Evolutionary conservation across 2,329 filamentous ascomycete genomes (phyloP).

Genomic region (Penicillium janthinellum): DNA sequence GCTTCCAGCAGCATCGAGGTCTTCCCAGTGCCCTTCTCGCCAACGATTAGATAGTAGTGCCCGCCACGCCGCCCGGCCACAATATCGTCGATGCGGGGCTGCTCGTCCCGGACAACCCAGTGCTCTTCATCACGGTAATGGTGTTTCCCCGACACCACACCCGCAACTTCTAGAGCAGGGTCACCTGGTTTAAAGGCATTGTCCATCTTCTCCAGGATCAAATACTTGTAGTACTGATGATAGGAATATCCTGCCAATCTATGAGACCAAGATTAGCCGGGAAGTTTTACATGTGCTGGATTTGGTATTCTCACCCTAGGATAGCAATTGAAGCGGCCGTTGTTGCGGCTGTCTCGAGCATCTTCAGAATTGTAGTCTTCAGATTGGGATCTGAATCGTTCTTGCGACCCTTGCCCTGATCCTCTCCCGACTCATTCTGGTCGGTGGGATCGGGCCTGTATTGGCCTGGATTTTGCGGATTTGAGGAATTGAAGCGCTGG

Average conservation of each 20-base stretch:
- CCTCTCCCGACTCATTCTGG: constrained; percentile 33
- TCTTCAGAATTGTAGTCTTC: constrained; percentile 56
- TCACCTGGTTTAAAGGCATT: constrained; percentile 91
- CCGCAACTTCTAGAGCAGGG: constrained; percentile 80
- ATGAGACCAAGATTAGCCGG: constrained; percentile 18
- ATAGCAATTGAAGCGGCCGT: constrained; percentile 75
- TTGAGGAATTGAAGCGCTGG: constrained; percentile 31
- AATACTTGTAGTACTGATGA: constrained; percentile 81
- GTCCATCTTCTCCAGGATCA: constrained; percentile 90
- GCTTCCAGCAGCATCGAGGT: constrained; percentile 94
- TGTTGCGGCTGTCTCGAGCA: constrained; percentile 73
- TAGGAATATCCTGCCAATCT: constrained; percentile 72
- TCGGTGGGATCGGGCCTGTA: constrained; percentile 33
- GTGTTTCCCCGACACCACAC: constrained; percentile 46
- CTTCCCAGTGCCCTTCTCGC: constrained; percentile 96
- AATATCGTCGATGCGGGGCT: constrained; percentile 78
- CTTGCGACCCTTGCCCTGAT: constrained; percentile 22
- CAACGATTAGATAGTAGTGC: constrained; percentile 88
- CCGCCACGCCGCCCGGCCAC: constrained; percentile 71
- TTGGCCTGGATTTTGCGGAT: constrained; percentile 22
- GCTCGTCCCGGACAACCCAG: constrained; percentile 85
- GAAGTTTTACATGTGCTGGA: background rate
- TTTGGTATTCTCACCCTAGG: constrained; percentile 53
- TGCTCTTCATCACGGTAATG: constrained; percentile 55
- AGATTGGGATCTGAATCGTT: constrained; percentile 34